phyloP scores from a whole-genome alignment of 1,139 yeast genomes.

The Blastobotrys aristatus region DNA sequence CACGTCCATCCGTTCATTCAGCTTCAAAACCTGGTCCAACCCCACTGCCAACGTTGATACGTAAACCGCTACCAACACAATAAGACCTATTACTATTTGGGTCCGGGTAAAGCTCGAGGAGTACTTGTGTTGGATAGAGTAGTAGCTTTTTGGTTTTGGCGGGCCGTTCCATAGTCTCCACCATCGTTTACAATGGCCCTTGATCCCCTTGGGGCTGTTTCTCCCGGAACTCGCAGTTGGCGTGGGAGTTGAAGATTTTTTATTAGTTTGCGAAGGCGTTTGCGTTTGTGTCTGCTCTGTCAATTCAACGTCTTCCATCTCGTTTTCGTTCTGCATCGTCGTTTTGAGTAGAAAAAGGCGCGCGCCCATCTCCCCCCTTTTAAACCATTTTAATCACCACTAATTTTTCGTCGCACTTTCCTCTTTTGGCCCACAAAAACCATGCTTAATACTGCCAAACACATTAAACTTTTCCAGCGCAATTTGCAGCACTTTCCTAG shows the following conservation, averaged over 20 bases:
- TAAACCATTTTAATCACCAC: background rate
- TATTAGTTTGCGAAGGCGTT: too few species aligned
- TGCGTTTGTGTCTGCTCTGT: too few species aligned
- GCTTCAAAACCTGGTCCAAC: background rate
- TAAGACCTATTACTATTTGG: background rate
- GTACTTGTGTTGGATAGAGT: background rate
- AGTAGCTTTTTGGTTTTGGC: background rate
- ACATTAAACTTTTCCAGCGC: constrained; percentile 31
- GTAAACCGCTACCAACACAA: background rate
- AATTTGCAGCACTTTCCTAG: constrained; percentile 35
- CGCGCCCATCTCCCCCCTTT: background rate
- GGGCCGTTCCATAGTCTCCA: background rate
- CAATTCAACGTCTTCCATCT: too few species aligned
- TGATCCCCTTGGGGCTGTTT: too few species aligned
- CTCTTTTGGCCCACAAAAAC: background rate
- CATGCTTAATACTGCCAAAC: constrained; percentile 15
- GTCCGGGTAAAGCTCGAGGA: background rate
- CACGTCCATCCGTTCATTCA: background rate
- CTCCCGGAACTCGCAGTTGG: too few species aligned
- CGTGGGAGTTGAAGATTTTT: too few species aligned
- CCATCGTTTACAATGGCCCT: background rate
- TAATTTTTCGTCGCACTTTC: background rate
- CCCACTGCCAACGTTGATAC: background rate
- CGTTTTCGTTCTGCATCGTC: background rate
- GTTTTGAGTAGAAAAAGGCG: background rate